phyloP scores from a whole-genome alignment of 768 basidiomycete species.

The Astraeus odoratus region DNA sequence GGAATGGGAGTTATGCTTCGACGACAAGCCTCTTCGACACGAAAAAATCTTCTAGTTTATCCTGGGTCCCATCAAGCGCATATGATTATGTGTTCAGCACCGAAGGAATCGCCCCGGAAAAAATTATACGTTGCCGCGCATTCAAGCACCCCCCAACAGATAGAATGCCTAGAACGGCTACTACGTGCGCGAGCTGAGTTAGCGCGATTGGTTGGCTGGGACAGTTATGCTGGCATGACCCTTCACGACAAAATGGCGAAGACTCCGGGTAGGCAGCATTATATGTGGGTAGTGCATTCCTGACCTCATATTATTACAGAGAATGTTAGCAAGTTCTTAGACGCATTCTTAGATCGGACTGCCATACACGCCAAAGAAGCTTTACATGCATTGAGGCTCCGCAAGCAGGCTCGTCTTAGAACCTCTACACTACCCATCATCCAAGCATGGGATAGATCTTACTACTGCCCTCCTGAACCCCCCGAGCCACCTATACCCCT shows the following conservation, averaged over 20 bases:
- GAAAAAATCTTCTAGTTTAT: conserved; percentile 70
- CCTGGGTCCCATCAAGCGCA: conserved; percentile 87
- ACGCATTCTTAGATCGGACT: conserved; percentile 75
- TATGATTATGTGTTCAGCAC: conserved; percentile 88
- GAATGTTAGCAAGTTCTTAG: conserved; percentile 83
- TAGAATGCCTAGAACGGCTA: conserved; percentile 70
- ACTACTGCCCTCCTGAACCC: conserved; percentile 77
- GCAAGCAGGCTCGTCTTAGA: conserved; percentile 70
- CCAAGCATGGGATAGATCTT: conserved; percentile 97
- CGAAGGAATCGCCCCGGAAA: conserved; percentile 74
- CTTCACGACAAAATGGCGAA: conserved; percentile 97
- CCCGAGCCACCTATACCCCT: conserved; percentile 69
- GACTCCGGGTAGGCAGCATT: conserved; percentile 60
- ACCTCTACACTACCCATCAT: conserved; percentile 55
- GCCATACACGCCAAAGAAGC: conserved; percentile 71
- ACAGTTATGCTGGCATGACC: conserved; percentile 82
- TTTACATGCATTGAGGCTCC: conserved; percentile 53
- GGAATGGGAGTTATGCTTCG: conserved; percentile 70
- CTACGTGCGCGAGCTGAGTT: conserved; percentile 74
- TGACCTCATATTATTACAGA: conserved; percentile 36
- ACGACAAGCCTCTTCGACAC: conserved; percentile 70
- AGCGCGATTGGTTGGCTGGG: conserved; percentile 75
- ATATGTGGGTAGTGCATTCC: no score
- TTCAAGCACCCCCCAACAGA: conserved; percentile 64
- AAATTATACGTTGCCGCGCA: conserved; percentile 81